Conservation (phyloP, 129 eudicot genomes). For the Flaveria robusta region DNA sequence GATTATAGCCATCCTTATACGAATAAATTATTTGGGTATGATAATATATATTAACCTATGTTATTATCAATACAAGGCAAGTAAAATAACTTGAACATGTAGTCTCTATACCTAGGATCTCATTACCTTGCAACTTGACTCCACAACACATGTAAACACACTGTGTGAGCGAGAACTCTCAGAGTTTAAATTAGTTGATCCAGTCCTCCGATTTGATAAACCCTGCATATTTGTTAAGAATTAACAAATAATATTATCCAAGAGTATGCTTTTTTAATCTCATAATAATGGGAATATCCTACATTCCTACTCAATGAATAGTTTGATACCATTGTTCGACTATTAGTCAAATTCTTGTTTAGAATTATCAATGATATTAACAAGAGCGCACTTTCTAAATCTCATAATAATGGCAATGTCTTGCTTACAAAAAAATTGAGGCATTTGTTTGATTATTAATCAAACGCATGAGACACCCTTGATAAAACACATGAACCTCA, state of each 20-base stretch:
- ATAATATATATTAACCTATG: background rate
- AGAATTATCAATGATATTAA: background rate
- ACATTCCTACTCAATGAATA: background rate
- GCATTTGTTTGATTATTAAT: background rate
- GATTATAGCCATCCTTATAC: background rate
- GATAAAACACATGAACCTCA: background rate
- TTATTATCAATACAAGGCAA: background rate
- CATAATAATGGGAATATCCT: background rate
- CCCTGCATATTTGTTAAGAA: constrained; percentile 54
- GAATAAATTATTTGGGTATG: background rate
- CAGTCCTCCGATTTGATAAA: constrained; percentile 78
- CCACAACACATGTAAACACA: constrained; percentile 96
- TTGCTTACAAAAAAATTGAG: background rate
- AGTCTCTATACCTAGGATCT: constrained; percentile 3
- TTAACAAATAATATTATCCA: background rate
- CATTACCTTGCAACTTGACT: constrained; percentile 91
- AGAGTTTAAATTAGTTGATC: constrained; percentile 78
- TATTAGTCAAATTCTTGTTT: background rate
- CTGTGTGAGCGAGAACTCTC: constrained; percentile 99
- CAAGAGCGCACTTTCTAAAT: constrained; percentile 8
- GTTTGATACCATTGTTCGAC: constrained; percentile 1
- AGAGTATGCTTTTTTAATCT: constrained; percentile 6
- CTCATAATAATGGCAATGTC: background rate
- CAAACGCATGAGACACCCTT: background rate
- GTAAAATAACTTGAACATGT: background rate